Evolutionary conservation across 176 grass and related monocot genomes (phyloP).

Genomic region (Aegilops speltoides): DNA sequence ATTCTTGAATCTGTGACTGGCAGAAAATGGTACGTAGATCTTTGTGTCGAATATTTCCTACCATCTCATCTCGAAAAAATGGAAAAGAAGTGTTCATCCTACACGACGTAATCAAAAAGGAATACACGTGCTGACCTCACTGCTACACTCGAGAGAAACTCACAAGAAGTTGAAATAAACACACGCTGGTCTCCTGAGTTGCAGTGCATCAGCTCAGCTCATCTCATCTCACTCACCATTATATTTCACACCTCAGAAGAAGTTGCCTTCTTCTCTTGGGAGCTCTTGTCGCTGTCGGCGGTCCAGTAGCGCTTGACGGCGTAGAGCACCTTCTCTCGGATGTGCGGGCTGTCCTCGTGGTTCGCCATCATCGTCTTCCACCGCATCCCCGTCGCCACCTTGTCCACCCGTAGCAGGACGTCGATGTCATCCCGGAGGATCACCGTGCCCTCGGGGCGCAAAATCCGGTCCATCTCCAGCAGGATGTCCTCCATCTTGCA

Average conservation of each 20-base stretch:
- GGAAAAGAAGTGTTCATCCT: neutral
- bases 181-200: neutral
- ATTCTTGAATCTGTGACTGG: neutral
- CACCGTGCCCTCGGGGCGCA: constrained; percentile 76
- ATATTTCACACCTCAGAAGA: constrained; percentile 9
- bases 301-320: constrained; percentile 89
- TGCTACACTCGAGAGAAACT: neutral
- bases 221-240: neutral
- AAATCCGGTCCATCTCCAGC: constrained; percentile 84
- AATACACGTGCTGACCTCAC: neutral
- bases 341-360: constrained; percentile 66
- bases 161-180: constrained; percentile 1
- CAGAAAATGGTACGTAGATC: neutral
- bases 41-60: neutral
- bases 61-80: neutral
- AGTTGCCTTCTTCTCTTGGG: neutral
- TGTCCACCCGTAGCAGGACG: constrained; percentile 62
- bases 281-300: constrained; percentile 19
- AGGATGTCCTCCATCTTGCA: constrained; percentile 97
- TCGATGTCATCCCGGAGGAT: constrained; percentile 78
- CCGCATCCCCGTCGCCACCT: constrained; percentile 50
- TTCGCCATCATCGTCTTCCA: constrained; percentile 69
- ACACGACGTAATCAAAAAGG: neutral
- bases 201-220: neutral
- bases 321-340: constrained; percentile 75